These are phyloP conservation scores for Geranomyces michiganensis DNA, from an alignment of 192 early-diverging fungal genomes.

Conservation along the genomic window DNA sequence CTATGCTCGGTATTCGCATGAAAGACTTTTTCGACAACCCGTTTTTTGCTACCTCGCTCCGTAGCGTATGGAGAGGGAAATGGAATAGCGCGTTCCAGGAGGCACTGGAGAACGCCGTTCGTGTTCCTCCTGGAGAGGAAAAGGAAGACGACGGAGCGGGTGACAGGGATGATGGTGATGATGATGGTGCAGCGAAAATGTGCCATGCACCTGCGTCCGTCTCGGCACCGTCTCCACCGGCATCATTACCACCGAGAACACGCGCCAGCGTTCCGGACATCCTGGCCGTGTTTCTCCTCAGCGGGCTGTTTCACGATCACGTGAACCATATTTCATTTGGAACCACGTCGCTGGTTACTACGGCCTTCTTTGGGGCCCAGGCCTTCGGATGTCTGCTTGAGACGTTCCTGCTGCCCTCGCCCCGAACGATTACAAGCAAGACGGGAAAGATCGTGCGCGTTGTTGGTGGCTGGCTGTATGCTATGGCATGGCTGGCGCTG, in stretches of 20 bases:
- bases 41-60: conserved; percentile 6
- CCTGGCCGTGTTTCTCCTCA: conserved; percentile 15
- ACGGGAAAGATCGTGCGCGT: neutral
- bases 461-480: neutral
- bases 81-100: conserved; percentile 27
- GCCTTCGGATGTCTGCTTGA: neutral
- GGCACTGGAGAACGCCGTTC: conserved; percentile 7
- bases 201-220: too few relatives aligned
- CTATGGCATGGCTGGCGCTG: neutral
- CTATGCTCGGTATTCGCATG: conserved; percentile 12
- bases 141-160: too few relatives aligned
- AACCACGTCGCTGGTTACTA: neutral
- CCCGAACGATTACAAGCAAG: too few relatives aligned
- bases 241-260: neutral
- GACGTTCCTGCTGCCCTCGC: neutral
- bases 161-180: too few relatives aligned
- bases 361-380: conserved; percentile 10
- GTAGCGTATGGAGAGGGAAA: conserved; percentile 14
- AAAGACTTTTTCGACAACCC: conserved; percentile 28
- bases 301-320: conserved; percentile 27
- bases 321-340: conserved; percentile 11
- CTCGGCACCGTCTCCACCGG: neutral
- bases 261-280: neutral
- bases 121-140: too few relatives aligned
- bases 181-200: too few relatives aligned